A percentile compares a stretch with the other conserved stretches of the same genome.
phyloP scores from a whole-genome alignment of 2,329 filamentous ascomycete genomes.

The Bipolaris victoriae region DNA sequence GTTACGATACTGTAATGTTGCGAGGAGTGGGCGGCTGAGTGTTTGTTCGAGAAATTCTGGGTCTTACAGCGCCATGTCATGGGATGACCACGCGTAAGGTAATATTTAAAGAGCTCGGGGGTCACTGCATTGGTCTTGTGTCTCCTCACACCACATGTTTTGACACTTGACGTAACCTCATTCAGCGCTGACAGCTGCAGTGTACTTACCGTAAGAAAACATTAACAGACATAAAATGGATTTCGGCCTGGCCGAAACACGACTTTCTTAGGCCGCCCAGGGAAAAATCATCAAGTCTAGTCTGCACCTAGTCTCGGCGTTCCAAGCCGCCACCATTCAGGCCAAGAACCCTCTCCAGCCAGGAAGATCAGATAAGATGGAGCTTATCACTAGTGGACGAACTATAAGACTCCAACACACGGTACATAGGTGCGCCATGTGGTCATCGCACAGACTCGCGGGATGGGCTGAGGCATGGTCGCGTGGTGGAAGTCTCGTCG shows the following conservation, averaged over 20 bases:
- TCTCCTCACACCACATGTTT: neutral
- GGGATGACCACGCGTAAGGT: neutral
- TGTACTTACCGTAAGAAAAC: neutral
- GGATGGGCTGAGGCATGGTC: neutral
- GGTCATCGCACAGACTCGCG: conserved; percentile 7
- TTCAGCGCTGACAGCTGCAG: conserved; percentile 6
- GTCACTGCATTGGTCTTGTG: conserved; percentile 2
- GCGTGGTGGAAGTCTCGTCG: conserved; percentile 2
- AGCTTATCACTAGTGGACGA: neutral
- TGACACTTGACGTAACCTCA: neutral
- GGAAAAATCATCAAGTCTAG: conserved; percentile 3
- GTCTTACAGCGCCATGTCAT: neutral
- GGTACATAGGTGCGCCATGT: conserved; percentile 4
- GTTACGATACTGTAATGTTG: neutral
- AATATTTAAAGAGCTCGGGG: neutral
- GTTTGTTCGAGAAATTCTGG: neutral
- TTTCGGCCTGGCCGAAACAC: neutral
- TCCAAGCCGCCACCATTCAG: conserved; percentile 6
- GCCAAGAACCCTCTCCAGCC: conserved; percentile 3
- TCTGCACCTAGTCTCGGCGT: conserved; percentile 15
- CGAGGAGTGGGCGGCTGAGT: neutral
- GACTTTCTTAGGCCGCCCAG: neutral
- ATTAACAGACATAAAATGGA: neutral
- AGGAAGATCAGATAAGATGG: conserved; percentile 20
- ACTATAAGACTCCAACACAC: neutral